Evolutionary conservation across 2,329 filamentous ascomycete genomes (phyloP), one percentile per base, ranked within the genome.

Genomic region (Claviceps humidiphila): DNA sequence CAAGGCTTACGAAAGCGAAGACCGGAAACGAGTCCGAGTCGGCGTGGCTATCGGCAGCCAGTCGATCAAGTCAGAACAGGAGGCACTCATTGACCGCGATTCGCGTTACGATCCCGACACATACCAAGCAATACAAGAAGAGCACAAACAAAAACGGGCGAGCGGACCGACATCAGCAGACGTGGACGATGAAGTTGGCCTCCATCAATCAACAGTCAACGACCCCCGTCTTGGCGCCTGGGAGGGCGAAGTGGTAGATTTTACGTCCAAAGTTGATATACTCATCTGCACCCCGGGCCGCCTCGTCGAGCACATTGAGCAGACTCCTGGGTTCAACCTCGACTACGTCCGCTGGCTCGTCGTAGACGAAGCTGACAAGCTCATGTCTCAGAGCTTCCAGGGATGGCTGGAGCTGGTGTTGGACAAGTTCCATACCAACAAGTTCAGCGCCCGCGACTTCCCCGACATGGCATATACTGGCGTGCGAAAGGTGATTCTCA

Each of bases 201-300:
- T 57, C 4, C 16, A 34, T 17, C 16, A 34, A 9, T 53, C 51
- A 2, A 57, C 60, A 14, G 55, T 58, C 7, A 52, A 51, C 16
- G 59, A 68, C 30, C 59, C 64, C 9, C 60, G 66, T n/a, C 56
- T 70, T 1, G 68, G 66, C 24, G 58, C 52, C 4, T 67, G 65
- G 62, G 58, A 66, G 4, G 68, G 66, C 47, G 65, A 93, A 63
- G 73, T 91, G 34, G 74, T 80, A 38, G 71, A 74, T 30, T 84
- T 80, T 63, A 73, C 70, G 2, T 88, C 87, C 3, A 87, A 84
- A 58, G 81, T 95, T 3, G 90, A 97, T 64, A 79, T 97, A 38
- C 75, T 98, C 26, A 85, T 96, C 49, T 93, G 89, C 65, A 97
- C 91, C 0, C 91, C 91, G 0, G 93, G 93, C 54, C 81, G 91